Evolutionary conservation across 495 filamentous ascomycete genomes (phyloP), one percentile per base, ranked within the genome.

Genomic region (Penicillium waksmanii): DNA sequence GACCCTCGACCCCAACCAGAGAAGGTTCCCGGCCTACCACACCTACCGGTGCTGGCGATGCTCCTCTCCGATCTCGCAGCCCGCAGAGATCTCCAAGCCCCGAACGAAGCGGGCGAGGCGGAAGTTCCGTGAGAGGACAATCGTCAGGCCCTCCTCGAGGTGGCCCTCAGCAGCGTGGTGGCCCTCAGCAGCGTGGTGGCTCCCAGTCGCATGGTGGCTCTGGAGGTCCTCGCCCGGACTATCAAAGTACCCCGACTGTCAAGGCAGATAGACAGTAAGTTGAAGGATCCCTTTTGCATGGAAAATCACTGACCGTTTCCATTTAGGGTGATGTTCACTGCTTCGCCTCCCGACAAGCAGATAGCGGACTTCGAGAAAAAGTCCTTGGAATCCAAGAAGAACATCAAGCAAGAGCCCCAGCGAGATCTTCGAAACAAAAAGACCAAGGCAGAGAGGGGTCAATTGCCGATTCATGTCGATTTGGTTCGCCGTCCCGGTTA

Each of bases 401-500:
- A 48, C 46, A 27, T 48, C 46, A 48, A 48, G n/a, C 46, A 48
- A 13, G 21, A 23, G 18, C 11, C 46, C 10, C 46, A 48, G 46
- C 46, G 19, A 5, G 18, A 38, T 0, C 58, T 55, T 15, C 65
- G 68, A 34, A 51, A 66, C 25, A 3, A 53, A 8, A 55, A 31
- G 10, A 18, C 58, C 10, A 18, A 35, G 3, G 12, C 43, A 1
- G 12, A 44, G 3, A 31, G 54, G 53, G 31, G 27, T 1, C 19
- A 31, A 8, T 9, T 2, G 2, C 35, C 13, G 36, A 12, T 40
- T 5, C 6, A 19, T 2, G 17, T 23, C 0, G 15, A 15, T 2
- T 1, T 42, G 33, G 34, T 77, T 17, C 63, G 62, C 0, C 75
- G 80, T 3, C 77, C 75, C 10, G 74, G 68, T 1, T 84, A 79